Conservation (phyloP, 345 rosid genomes). For the Abelmoschus esculentus region DNA sequence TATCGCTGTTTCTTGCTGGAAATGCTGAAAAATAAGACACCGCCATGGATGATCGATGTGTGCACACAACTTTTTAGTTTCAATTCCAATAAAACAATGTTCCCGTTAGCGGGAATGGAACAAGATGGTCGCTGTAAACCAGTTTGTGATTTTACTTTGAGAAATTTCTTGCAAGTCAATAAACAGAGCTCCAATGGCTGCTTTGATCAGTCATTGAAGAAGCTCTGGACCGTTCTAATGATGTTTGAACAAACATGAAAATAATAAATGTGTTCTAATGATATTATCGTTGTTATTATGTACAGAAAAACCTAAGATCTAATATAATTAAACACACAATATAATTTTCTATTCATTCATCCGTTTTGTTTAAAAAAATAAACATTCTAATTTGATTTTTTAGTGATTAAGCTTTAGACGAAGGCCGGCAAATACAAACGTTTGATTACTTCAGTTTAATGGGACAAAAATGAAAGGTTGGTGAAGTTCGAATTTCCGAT, state of each 20-base stretch:
- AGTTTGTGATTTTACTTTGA: neutral
- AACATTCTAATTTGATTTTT: too few relatives aligned
- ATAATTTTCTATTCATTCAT: too few relatives aligned
- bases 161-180: neutral
- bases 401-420: too few relatives aligned
- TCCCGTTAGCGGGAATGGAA: neutral
- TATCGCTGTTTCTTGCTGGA: conserved; percentile 64
- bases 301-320: too few relatives aligned
- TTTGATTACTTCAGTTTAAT: too few relatives aligned
- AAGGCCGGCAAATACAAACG: too few relatives aligned
- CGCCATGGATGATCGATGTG: neutral
- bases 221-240: neutral
- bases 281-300: too few relatives aligned
- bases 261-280: neutral
- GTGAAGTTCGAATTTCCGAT: too few relatives aligned
- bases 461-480: too few relatives aligned
- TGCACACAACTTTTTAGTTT: conserved; percentile 1
- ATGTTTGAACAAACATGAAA: neutral
- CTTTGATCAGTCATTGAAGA: neutral
- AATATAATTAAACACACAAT: too few relatives aligned
- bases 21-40: conserved; percentile 21
- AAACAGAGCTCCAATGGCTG: neutral
- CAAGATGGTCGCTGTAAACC: neutral
- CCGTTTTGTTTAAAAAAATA: too few relatives aligned
- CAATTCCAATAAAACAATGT: conserved; percentile 3